Conservation (phyloP, 2,329 filamentous ascomycete genomes). For the Arthrobotrys sinensis region DNA sequence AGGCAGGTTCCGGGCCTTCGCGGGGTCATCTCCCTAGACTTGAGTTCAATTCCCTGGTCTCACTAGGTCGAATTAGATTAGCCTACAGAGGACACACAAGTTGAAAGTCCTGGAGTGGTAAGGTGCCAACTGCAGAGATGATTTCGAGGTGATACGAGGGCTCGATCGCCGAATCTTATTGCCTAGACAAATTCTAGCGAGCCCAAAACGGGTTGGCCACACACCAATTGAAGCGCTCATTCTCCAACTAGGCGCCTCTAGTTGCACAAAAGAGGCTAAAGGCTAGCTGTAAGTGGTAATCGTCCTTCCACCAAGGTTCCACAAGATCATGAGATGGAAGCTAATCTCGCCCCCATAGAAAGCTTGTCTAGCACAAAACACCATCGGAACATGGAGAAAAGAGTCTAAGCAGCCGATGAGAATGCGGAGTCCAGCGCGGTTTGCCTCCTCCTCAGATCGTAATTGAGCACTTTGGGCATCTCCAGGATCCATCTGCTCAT, state of each 20-base stretch:
- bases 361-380: constrained; percentile 5
- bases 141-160: constrained; percentile 33
- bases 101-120: constrained; percentile 49
- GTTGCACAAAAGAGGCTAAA: constrained; percentile 26
- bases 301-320: constrained; percentile 27
- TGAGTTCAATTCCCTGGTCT: not conserved
- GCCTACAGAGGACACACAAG: constrained; percentile 33
- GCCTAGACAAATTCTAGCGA: constrained; percentile 27
- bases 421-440: constrained; percentile 46
- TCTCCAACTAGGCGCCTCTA: constrained; percentile 31
- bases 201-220: constrained; percentile 9
- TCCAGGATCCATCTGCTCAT: not conserved
- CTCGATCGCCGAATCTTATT: constrained; percentile 54
- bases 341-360: constrained; percentile 10
- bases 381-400: constrained; percentile 23
- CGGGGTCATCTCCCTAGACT: constrained; percentile 8
- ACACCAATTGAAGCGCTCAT: constrained; percentile 38
- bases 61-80: constrained; percentile 9
- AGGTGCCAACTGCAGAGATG: constrained; percentile 26
- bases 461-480: not conserved
- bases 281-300: constrained; percentile 7
- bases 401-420: constrained; percentile 18
- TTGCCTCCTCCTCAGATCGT: constrained; percentile 23
- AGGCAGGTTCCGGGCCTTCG: constrained; percentile 41
- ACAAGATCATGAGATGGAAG: constrained; percentile 34